Conservation (phyloP, 2,329 filamentous ascomycete species). For the Talaromyces sp. region DNA sequence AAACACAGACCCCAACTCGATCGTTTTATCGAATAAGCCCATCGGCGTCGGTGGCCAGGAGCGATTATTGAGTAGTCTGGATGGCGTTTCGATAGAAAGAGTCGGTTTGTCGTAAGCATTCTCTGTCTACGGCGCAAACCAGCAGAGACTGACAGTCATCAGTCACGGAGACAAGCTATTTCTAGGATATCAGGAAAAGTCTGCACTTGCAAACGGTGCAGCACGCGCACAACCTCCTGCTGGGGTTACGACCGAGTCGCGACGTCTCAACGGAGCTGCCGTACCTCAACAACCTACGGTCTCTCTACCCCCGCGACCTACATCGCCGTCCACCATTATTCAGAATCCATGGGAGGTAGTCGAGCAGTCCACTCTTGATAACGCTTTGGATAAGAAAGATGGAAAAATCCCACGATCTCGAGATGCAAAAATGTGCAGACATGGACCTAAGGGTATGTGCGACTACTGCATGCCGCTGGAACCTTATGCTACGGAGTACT, state of each 20-base stretch:
- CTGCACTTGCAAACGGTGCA: conserved; percentile 52
- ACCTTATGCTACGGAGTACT: conserved; percentile 84
- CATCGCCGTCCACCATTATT: conserved; percentile 60
- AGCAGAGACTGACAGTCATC: background rate
- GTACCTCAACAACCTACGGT: conserved; percentile 55
- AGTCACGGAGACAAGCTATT: conserved; percentile 93
- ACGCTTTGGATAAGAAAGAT: conserved; percentile 79
- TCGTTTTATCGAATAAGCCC: conserved; percentile 61
- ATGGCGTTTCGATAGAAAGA: conserved; percentile 56
- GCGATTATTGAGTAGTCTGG: conserved; percentile 52
- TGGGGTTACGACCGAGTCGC: conserved; percentile 28
- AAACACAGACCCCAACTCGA: conserved; percentile 54
- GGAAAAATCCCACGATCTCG: conserved; percentile 79
- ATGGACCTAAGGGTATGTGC: conserved; percentile 97
- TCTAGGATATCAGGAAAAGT: conserved; percentile 69
- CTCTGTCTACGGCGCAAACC: background rate
- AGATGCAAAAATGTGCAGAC: conserved; percentile 86
- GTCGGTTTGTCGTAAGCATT: conserved; percentile 57
- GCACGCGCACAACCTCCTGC: conserved; percentile 26
- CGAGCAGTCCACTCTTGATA: conserved; percentile 81
- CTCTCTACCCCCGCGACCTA: conserved; percentile 61
- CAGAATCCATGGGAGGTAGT: conserved; percentile 94
- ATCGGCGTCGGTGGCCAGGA: conserved; percentile 57
- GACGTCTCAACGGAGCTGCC: conserved; percentile 40
- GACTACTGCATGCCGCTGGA: conserved; percentile 98